phyloP scores from a whole-genome alignment of 129 eudicot genomes.

The Deinandra increscens region DNA sequence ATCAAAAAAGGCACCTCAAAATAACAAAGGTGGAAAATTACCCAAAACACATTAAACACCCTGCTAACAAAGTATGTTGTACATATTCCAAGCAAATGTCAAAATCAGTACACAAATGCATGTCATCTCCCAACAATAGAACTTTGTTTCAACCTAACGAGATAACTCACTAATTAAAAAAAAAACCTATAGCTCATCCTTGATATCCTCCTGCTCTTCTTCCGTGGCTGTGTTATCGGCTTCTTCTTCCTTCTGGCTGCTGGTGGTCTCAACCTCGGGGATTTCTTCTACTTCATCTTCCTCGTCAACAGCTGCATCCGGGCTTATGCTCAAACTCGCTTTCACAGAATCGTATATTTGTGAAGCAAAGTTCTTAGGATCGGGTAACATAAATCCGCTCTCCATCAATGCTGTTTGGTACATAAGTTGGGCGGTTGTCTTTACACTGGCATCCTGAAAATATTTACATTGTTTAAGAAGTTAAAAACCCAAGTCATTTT shows the following conservation, averaged over 20 bases:
- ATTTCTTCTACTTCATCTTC: constrained; percentile 76
- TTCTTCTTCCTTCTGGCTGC: constrained; percentile 3
- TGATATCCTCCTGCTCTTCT: constrained; percentile 43
- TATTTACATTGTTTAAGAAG: background rate
- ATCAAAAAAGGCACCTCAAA: background rate
- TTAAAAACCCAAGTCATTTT: background rate
- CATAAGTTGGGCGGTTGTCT: constrained; percentile 82
- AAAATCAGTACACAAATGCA: constrained; percentile 7
- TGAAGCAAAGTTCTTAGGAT: constrained; percentile 84
- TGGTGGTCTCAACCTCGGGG: constrained; percentile 42
- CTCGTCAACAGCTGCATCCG: constrained; percentile 79
- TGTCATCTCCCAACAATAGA: background rate
- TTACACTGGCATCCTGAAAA: constrained; percentile 60
- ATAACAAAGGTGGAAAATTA: background rate
- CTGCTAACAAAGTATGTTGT: constrained; percentile 4
- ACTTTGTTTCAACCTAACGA: background rate
- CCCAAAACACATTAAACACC: background rate
- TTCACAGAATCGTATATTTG: constrained; percentile 70
- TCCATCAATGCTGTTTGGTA: constrained; percentile 92
- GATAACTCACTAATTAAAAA: constrained; percentile 19
- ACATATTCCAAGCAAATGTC: constrained; percentile 6
- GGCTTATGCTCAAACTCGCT: constrained; percentile 57
- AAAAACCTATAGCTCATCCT: constrained; percentile 77
- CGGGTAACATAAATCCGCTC: constrained; percentile 63
- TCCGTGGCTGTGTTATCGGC: constrained; percentile 24